Base-by-base conservation (phyloP, 163 green algal species). In the Coccomyxa subellipsoidea region DNA sequence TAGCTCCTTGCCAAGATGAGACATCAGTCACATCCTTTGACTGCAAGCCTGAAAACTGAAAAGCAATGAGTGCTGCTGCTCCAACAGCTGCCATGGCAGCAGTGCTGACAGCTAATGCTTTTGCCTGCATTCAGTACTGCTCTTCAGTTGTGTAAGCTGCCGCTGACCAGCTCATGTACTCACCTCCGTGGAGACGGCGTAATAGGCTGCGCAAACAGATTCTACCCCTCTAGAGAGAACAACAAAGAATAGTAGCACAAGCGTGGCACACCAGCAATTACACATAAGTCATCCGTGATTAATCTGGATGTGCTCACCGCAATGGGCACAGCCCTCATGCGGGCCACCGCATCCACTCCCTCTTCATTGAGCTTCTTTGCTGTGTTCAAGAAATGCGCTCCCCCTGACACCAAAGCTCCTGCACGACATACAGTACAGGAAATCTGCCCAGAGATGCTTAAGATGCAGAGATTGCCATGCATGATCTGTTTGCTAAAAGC, bases 341-440 rank as follows among this genome's bases (percentile, higher is more conserved):
- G 27, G 27, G 66, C 66, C 31, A 6, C 27, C 27, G 76, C 73
- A 72, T 85, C 81, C 32, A 85, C 75, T 38, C 81, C 81, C 35
- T 85, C 81, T 47, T 85, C 81, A 18, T 47, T 35, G 12, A 85
- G 40, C 27, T 53, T 53, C 66, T 82, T 85, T 29, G 76, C 81
- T 79, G 81, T 85, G 38, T 38, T 31, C 18, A 72, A 29, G 39
- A 79, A 85, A n/a, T 85, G 81, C 7, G 54, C 37, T 9, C 54
- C 76, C 12, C 81, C 66, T 73, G 66, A 32, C 27, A 34, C 8
- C 27, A 73, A 32, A 73, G 66, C 66, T 34, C 66, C 66, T 73
- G 66, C 66, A 73, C 32, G n/a, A 73, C 66, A 66, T 66, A 18
- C 18, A 18, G 18, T 18, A 29, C 47, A 18, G 18, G 47, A 66